Base-by-base conservation (phyloP, 2,329 filamentous ascomycete genomes). In the Emergomyces africanus region DNA sequence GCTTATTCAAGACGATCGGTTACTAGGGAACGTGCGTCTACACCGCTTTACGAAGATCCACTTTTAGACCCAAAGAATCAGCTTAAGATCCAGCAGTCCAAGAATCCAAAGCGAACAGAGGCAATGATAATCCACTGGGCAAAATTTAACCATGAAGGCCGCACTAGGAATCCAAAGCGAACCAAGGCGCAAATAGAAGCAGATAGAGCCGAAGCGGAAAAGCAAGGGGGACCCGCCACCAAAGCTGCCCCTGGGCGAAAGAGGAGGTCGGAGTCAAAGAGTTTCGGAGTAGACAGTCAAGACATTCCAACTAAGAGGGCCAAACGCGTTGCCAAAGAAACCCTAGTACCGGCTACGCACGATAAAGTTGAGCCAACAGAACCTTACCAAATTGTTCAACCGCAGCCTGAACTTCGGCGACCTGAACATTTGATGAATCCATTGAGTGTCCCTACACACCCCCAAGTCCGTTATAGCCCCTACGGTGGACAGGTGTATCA, bases 101-200 rank as follows among this genome's bases (percentile, higher is more conserved):
- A 75, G 64, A 75, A 76, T 54, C 74, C 74, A 5, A 74, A 74
- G 60, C 69, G 74, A 33, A 76, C 74, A 9, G 72, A 75, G 62
- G 74, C 74, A 49, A 76, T 76, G 74, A 68, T 76, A 30, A 72
- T 75, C 60, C 74, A 76, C 62, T 76, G 74, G 74, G 71, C 68
- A 23, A 71, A 73, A 28, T 76, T 75, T 66, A 75, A 75, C 58
- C 66, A 67, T 14, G 73, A 74, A 64, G 74, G 74, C 35, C 70
- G 73, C n/a, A 73, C 70, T 23, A 70, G 74, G 39, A 75, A 75
- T 57, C 74, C 74, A 35, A 76, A 76, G 62, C 70, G 74, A 8
- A 74, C 74, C 37, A 75, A 75, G 61, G 73, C 72, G 10, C 72
- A 76, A 62, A 75, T 76, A 30, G 74, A 75, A 65, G 70, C 71